Conservation (phyloP, 345 rosid genomes). For the Toxicodendron radicans region DNA sequence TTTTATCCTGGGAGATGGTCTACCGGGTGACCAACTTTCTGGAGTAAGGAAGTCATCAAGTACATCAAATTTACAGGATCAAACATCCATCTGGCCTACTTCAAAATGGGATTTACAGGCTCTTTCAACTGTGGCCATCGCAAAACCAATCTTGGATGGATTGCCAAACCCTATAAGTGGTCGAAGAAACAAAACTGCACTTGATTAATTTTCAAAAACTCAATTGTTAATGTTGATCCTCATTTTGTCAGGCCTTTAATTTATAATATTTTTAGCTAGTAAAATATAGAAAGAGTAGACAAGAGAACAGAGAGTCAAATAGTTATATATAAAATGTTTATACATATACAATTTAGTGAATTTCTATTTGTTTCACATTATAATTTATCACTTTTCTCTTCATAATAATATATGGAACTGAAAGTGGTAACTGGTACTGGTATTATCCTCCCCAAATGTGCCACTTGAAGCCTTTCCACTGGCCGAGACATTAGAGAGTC, state of each 20-base stretch:
- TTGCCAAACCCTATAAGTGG: conserved; percentile 69
- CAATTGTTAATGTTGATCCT: background rate
- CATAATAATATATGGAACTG: background rate
- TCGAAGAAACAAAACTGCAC: conserved; percentile 71
- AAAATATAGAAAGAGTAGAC: background rate
- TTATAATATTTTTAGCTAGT: background rate
- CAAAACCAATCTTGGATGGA: conserved; percentile 75
- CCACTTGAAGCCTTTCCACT: too few species aligned
- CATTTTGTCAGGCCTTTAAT: background rate
- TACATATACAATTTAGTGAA: background rate
- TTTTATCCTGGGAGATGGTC: conserved; percentile 29
- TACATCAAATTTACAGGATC: conserved; percentile 69
- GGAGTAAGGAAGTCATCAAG: conserved; percentile 75
- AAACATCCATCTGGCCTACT: conserved; percentile 49
- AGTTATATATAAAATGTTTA: background rate
- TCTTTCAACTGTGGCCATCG: conserved; percentile 47
- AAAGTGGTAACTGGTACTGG: background rate
- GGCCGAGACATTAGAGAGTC: too few species aligned
- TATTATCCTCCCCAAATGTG: too few species aligned
- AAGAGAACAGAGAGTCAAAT: conserved; percentile 11
- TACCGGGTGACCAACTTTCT: conserved; percentile 34
- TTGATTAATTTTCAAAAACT: conserved; percentile 48
- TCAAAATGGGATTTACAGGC: conserved; percentile 71
- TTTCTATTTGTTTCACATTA: background rate
- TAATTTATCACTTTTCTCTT: background rate